Percentiles rank a stretch among this genome's conserved stretches.
phyloP scores from a whole-genome alignment of 75 land plant species.

The Chamaecyparis obtusa region DNA sequence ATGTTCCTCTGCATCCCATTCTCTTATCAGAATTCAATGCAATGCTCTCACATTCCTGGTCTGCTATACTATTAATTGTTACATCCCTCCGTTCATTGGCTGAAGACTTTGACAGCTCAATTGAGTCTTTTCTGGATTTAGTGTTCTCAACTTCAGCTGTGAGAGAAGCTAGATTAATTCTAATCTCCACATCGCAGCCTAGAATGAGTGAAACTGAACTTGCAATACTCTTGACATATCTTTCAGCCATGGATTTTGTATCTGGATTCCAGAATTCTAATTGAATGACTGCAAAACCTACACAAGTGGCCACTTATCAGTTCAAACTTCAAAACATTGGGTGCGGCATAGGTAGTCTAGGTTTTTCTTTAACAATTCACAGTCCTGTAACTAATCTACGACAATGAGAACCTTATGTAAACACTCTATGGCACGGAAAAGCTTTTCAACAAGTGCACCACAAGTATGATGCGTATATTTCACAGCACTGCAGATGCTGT shows the following conservation, averaged over 20 bases:
- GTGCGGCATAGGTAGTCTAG: background rate
- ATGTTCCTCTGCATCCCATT: background rate
- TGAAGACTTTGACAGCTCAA: slow-evolving; percentile 2
- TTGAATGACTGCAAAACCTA: slow-evolving; percentile 51
- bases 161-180: slow-evolving; percentile 41
- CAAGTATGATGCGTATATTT: background rate
- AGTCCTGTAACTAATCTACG: background rate
- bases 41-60: background rate
- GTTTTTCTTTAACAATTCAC: background rate
- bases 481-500: background rate
- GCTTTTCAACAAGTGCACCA: background rate
- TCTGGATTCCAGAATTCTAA: slow-evolving; percentile 59
- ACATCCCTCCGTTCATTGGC: slow-evolving; percentile 9
- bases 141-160: slow-evolving; percentile 12
- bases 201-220: slow-evolving; percentile 56
- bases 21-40: background rate
- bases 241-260: slow-evolving; percentile 61
- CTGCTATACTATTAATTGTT: background rate
- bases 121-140: slow-evolving; percentile 15
- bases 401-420: background rate
- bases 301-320: slow-evolving; percentile 4
- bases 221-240: slow-evolving; percentile 62
- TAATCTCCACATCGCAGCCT: slow-evolving; percentile 63
- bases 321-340: background rate
- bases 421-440: background rate